A percentile compares a stretch with the other conserved stretches of the same genome.
Evolutionary conservation across 202 grass and related monocot genomes (phyloP).

Genomic region (Schoenoplectus tabernaemontani): DNA sequence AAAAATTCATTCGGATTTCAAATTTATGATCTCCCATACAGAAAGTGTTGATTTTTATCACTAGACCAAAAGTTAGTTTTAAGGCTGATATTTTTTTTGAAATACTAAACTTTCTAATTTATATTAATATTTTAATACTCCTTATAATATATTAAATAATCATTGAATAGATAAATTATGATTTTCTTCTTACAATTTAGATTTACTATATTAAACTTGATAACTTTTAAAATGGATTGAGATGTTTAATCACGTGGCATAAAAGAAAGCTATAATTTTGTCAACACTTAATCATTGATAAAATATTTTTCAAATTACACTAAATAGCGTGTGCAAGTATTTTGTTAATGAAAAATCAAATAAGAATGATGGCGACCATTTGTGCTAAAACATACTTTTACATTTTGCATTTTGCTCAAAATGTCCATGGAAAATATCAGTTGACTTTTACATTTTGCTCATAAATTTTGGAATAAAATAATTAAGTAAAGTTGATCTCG

Average conservation of each 20-base stretch:
- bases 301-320: not conserved
- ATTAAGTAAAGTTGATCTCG: not conserved
- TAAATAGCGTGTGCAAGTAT: not conserved
- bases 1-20: no score
- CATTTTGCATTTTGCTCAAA: not conserved
- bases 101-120: not conserved
- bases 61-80: no score
- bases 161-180: not conserved
- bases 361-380: not conserved
- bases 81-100: not conserved
- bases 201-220: not conserved
- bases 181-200: not conserved
- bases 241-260: not conserved
- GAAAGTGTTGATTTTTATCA: no score
- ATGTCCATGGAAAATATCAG: not conserved
- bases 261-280: not conserved
- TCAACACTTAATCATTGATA: not conserved
- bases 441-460: not conserved
- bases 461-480: not conserved
- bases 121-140: not conserved
- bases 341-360: not conserved
- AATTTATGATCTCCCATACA: no score
- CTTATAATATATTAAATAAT: not conserved
- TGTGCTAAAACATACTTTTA: not conserved
- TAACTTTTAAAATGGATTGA: not conserved